phyloP scores from a whole-genome alignment of 2,329 filamentous ascomycete genomes.

The Venturia effusa region DNA sequence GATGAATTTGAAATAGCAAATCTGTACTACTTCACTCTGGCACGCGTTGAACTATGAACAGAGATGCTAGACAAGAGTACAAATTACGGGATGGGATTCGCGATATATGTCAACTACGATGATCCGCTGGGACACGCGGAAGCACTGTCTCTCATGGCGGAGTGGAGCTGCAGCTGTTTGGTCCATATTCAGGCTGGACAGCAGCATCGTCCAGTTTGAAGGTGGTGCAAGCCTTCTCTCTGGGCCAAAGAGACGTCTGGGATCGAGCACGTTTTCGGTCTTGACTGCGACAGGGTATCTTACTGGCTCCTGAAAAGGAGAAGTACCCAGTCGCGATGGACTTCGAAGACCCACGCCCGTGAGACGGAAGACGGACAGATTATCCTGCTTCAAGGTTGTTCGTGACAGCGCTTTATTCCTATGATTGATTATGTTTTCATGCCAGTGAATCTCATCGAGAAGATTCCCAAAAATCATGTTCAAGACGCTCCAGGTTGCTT shows the following conservation, averaged over 20 bases:
- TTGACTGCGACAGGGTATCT: background rate
- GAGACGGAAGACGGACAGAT: background rate
- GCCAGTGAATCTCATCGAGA: too few relatives aligned
- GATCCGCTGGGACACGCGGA: background rate
- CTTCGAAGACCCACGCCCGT: background rate
- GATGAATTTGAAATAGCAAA: background rate
- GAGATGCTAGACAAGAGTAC: background rate
- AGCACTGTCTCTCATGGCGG: background rate
- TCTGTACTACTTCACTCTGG: background rate
- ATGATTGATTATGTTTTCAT: too few relatives aligned
- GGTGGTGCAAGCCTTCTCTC: background rate
- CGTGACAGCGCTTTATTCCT: background rate
- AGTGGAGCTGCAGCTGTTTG: background rate
- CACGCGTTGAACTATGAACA: background rate
- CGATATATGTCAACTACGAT: background rate
- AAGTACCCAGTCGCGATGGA: background rate
- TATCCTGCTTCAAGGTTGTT: background rate
- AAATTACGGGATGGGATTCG: background rate
- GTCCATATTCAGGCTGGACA: background rate
- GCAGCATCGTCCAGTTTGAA: background rate
- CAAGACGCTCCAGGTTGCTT: background rate
- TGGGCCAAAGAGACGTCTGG: background rate
- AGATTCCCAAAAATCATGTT: background rate
- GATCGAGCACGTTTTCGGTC: background rate
- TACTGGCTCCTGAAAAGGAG: background rate